Conservation (phyloP, 768 basidiomycete species). For the Lentinus tigrinus region DNA sequence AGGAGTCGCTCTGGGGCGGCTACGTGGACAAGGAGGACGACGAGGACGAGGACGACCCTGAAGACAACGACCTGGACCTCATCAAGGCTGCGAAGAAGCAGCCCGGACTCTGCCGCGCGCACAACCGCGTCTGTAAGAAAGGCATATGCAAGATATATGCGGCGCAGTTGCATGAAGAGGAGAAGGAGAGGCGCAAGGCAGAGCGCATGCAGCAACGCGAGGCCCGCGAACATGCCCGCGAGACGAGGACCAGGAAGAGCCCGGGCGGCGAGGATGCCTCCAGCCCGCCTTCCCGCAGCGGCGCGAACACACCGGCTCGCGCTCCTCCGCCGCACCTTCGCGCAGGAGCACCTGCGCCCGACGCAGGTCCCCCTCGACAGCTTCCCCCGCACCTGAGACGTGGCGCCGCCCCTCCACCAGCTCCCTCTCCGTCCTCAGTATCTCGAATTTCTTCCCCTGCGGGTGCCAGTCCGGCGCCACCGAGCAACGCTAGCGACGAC, state of each 20-base stretch:
- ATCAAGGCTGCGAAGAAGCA: not conserved
- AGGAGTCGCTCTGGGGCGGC: not conserved
- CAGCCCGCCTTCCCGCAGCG: not conserved
- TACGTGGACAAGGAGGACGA: not conserved
- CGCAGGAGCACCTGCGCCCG: not conserved
- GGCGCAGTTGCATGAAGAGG: slow-evolving; percentile 21
- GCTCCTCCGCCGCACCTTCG: slow-evolving; percentile 3
- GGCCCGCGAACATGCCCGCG: not conserved
- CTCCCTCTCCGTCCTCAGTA: not conserved
- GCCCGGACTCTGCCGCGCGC: slow-evolving; percentile 26
- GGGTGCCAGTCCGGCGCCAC: not conserved
- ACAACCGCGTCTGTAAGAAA: slow-evolving; percentile 35
- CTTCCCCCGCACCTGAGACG: slow-evolving; percentile 3
- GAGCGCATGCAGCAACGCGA: slow-evolving; percentile 18
- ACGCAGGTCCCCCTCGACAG: not conserved
- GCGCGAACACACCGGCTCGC: not conserved
- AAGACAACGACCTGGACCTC: not conserved
- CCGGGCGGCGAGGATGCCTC: not conserved
- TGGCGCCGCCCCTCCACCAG: slow-evolving; percentile 1
- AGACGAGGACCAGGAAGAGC: slow-evolving; percentile 2
- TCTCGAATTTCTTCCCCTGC: not conserved
- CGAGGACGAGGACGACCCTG: not conserved
- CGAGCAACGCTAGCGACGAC: not conserved
- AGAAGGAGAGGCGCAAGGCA: slow-evolving; percentile 19
- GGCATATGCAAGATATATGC: slow-evolving; percentile 37